Percentiles rank a stretch among this genome's conserved stretches.
These are phyloP conservation scores for Alloascoidea hylecoeti DNA, from an alignment of 805 yeast species.

Conservation along the genomic window DNA sequence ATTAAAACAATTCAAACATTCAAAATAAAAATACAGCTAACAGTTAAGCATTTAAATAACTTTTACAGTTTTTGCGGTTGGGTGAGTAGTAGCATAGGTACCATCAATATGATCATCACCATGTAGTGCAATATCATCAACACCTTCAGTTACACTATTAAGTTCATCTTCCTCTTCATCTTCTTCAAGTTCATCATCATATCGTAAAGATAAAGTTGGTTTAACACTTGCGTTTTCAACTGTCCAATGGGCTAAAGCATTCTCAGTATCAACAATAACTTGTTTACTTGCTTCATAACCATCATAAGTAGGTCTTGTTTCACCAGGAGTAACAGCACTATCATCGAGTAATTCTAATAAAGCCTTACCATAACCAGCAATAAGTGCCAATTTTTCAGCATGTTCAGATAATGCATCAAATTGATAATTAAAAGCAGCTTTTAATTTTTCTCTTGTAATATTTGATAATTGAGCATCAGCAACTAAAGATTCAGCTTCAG, in stretches of 20 bases:
- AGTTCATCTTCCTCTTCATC: slow-evolving; percentile 16
- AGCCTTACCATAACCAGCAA: slow-evolving; percentile 87
- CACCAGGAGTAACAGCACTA: slow-evolving; percentile 83
- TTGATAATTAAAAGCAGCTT: slow-evolving; percentile 73
- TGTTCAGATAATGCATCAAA: slow-evolving; percentile 78
- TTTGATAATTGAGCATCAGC: slow-evolving; percentile 88
- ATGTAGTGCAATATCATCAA: too few species aligned
- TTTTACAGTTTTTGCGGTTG: too few species aligned
- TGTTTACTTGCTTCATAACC: slow-evolving; percentile 85
- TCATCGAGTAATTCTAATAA: slow-evolving; percentile 72
- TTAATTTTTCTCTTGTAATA: slow-evolving; percentile 76
- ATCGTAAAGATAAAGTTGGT: slow-evolving; percentile 60
- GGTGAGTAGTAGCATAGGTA: too few species aligned
- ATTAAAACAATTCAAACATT: too few species aligned
- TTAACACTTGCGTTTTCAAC: slow-evolving; percentile 70
- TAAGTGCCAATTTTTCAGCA: slow-evolving; percentile 73
- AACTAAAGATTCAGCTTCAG: slow-evolving; percentile 83
- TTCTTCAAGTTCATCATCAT: slow-evolving; percentile 22
- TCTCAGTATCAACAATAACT: slow-evolving; percentile 75
- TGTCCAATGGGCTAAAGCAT: slow-evolving; percentile 75
- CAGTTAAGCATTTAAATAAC: too few species aligned
- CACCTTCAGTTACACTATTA: too few species aligned
- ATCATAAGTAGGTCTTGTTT: slow-evolving; percentile 79
- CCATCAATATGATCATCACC: too few species aligned
- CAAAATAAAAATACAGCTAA: too few species aligned